Conservation (phyloP, 768 basidiomycete genomes). For the Tylopilus sp. region DNA sequence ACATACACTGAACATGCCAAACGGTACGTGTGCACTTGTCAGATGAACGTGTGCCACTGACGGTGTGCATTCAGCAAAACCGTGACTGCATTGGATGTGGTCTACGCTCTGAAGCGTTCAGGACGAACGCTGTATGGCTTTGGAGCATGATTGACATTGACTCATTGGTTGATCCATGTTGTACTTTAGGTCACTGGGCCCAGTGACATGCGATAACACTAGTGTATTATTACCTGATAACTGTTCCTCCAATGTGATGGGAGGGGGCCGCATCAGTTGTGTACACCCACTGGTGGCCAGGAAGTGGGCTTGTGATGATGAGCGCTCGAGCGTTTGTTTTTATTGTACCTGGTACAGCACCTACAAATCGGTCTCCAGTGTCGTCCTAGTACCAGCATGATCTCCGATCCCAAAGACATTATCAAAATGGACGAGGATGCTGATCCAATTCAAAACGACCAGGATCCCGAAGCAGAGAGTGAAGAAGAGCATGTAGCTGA, state of each 20-base stretch:
- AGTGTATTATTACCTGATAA: neutral
- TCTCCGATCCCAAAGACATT: conserved; percentile 14
- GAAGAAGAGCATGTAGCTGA: conserved; percentile 32
- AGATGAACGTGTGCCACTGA: neutral
- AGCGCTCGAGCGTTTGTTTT: too few relatives aligned
- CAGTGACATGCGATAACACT: neutral
- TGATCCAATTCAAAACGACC: conserved; percentile 13
- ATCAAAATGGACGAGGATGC: conserved; percentile 15
- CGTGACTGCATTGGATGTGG: conserved; percentile 79
- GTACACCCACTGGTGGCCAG: too few relatives aligned
- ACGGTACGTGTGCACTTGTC: conserved; percentile 32
- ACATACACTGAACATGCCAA: conserved; percentile 65
- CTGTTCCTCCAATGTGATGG: neutral
- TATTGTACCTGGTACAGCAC: too few relatives aligned
- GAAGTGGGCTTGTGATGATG: too few relatives aligned
- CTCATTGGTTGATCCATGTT: too few relatives aligned
- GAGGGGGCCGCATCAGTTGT: neutral
- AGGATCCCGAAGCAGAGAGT: conserved; percentile 28
- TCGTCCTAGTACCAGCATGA: conserved; percentile 11
- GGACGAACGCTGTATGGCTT: conserved; percentile 80
- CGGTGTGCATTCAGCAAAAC: conserved; percentile 46
- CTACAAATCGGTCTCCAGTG: too few relatives aligned
- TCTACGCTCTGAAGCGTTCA: conserved; percentile 67
- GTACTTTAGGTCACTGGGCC: neutral
- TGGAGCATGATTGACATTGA: conserved; percentile 46